Conservation (phyloP, 2,329 filamentous ascomycete genomes). For the Colletotrichum navitas region DNA sequence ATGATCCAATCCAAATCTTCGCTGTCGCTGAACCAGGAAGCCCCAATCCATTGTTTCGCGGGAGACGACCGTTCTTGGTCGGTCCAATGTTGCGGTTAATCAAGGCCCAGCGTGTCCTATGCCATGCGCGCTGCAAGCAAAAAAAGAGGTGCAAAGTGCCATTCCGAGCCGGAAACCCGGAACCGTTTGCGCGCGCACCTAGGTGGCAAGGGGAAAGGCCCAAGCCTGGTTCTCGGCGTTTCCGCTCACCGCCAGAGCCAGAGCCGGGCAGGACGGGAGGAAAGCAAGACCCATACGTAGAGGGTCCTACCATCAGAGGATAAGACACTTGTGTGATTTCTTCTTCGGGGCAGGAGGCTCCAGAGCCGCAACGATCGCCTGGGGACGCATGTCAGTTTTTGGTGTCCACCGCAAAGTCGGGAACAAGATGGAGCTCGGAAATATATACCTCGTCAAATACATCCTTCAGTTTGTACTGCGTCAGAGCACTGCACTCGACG, state of each 20-base stretch:
- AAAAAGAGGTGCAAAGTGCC: conserved; percentile 40
- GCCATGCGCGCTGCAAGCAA: conserved; percentile 42
- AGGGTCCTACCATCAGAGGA: conserved; percentile 64
- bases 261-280: conserved; percentile 34
- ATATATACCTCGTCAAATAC: conserved; percentile 94
- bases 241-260: conserved; percentile 37
- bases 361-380: conserved; percentile 96
- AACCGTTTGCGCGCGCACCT: conserved; percentile 39
- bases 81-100: conserved; percentile 35
- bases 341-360: conserved; percentile 90
- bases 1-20: conserved; percentile 38
- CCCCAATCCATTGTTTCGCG: conserved; percentile 35
- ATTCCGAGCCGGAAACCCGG: conserved; percentile 34
- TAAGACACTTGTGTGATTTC: conserved; percentile 76
- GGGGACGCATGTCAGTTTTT: conserved; percentile 41
- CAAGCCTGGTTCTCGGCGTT: conserved; percentile 41
- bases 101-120: conserved; percentile 39
- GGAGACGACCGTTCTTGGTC: conserved; percentile 26
- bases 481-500: conserved; percentile 97
- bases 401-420: background rate
- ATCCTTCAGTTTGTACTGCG: conserved; percentile 98
- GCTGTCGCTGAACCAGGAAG: conserved; percentile 33
- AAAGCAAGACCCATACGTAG: conserved; percentile 28
- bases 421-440: background rate
- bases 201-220: conserved; percentile 32